Percentiles rank a stretch among this genome's conserved stretches.
Evolutionary conservation across 2,329 filamentous ascomycete genomes (phyloP).

Genomic region (Beauveria rudraprayagi): DNA sequence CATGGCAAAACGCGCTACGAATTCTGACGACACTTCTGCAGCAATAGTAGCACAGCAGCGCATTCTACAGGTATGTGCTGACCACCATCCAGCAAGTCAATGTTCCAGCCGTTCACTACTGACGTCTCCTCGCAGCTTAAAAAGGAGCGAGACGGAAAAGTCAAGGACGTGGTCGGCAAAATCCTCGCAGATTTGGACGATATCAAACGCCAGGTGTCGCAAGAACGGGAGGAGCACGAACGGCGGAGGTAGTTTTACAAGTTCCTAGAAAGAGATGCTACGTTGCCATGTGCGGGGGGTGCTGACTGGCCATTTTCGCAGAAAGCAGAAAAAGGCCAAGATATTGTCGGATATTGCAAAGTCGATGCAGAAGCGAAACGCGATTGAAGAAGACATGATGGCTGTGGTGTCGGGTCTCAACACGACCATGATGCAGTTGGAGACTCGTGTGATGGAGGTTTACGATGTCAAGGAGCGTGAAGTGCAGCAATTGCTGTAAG

Average conservation of each 20-base stretch:
- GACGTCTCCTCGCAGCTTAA: conserved; percentile 21
- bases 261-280: not conserved
- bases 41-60: conserved; percentile 21
- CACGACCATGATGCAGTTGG: conserved; percentile 16
- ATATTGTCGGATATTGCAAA: conserved; percentile 1
- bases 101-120: too few species aligned
- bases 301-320: not conserved
- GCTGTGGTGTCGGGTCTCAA: conserved; percentile 13
- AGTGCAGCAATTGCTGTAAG: conserved; percentile 10
- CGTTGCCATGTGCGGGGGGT: too few species aligned
- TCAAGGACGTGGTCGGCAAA: conserved; percentile 18
- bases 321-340: not conserved
- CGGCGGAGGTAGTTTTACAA: conserved; percentile 16
- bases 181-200: conserved; percentile 18
- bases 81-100: not conserved
- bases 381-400: conserved; percentile 3
- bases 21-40: conserved; percentile 7
- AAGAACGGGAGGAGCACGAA: conserved; percentile 18
- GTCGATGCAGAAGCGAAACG: not conserved
- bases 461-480: conserved; percentile 22
- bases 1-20: not conserved
- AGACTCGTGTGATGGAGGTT: conserved; percentile 23
- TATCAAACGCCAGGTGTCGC: conserved; percentile 17
- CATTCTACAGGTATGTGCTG: conserved; percentile 18
- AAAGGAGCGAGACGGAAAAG: conserved; percentile 21